Conservation (phyloP, 2,329 filamentous ascomycete species). For the Fusarium sp. region DNA sequence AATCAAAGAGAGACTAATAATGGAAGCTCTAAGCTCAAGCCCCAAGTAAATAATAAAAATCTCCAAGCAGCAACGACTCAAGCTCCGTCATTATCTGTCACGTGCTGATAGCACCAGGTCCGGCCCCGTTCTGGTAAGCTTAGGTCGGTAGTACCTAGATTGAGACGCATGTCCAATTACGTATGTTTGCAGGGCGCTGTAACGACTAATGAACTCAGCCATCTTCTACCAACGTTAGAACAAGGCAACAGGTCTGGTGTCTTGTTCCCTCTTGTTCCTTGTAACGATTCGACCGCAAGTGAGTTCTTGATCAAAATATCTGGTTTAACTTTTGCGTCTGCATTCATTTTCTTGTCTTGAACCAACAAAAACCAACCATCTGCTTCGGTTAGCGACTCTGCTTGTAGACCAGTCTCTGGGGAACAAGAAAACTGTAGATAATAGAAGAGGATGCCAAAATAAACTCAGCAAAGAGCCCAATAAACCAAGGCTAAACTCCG, state of each 20-base stretch:
- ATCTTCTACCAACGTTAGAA: slow-evolving; percentile 22
- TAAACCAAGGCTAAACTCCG: too few relatives aligned
- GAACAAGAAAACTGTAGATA: not conserved
- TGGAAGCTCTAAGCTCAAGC: slow-evolving; percentile 23
- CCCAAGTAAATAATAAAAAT: slow-evolving; percentile 50
- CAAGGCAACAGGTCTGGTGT: slow-evolving; percentile 33
- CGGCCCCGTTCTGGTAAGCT: slow-evolving; percentile 32
- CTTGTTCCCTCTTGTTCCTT: not conserved
- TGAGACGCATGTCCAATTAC: slow-evolving; percentile 37
- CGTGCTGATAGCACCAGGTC: slow-evolving; percentile 42
- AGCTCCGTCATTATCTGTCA: slow-evolving; percentile 39
- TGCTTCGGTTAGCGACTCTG: not conserved
- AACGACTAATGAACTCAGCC: slow-evolving; percentile 31
- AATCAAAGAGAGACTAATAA: slow-evolving; percentile 9
- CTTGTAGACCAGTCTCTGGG: not conserved
- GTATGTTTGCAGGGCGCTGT: slow-evolving; percentile 39
- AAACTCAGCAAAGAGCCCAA: not conserved
- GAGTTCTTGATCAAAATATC: not conserved
- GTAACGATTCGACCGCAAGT: too few relatives aligned
- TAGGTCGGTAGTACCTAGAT: too few relatives aligned
- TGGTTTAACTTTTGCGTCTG: slow-evolving; percentile 12
- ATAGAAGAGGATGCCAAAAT: not conserved
- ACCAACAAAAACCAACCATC: slow-evolving; percentile 6
- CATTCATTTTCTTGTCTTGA: slow-evolving; percentile 1
- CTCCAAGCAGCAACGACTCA: slow-evolving; percentile 45